Percentiles rank a stretch among this genome's conserved stretches.
phyloP scores from a whole-genome alignment of 176 grass and related monocot genomes.

The Triticum monococcum region DNA sequence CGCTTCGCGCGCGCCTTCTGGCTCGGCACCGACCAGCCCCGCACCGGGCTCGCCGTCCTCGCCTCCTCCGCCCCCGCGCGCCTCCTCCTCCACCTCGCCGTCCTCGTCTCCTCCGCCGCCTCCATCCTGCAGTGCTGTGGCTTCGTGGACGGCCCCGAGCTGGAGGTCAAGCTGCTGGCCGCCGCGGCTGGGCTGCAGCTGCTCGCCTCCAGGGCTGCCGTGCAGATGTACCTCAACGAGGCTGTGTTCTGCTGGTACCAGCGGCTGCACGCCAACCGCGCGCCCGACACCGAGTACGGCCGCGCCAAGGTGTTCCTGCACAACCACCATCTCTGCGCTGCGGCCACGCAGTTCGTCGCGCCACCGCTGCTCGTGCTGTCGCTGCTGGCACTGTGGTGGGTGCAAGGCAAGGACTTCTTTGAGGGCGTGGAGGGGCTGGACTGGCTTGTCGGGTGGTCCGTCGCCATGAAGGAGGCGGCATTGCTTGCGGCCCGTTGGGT shows the following conservation, averaged over 20 bases:
- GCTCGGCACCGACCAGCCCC: constrained; percentile 82
- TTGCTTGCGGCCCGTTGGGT: constrained; percentile 80
- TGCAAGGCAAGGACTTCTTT: constrained; percentile 68
- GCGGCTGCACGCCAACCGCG: constrained; percentile 62
- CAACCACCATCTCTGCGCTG: constrained; percentile 75
- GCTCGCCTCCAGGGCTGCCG: constrained; percentile 58
- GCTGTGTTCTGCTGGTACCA: constrained; percentile 95
- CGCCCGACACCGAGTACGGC: constrained; percentile 76
- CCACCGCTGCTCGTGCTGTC: constrained; percentile 61
- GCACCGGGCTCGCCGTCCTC: constrained; percentile 62
- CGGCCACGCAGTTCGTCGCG: constrained; percentile 63
- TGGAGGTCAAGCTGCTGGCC: constrained; percentile 41
- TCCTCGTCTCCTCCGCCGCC: constrained; percentile 41
- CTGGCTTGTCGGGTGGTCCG: constrained; percentile 53
- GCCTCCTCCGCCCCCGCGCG: constrained; percentile 47
- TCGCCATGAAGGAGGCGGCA: constrained; percentile 66
- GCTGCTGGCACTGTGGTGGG: constrained; percentile 55
- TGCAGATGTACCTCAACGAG: constrained; percentile 97
- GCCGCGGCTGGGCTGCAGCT: constrained; percentile 52
- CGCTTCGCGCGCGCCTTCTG: constrained; percentile 73
- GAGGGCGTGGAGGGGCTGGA: constrained; percentile 37
- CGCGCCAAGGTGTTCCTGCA: constrained; percentile 94
- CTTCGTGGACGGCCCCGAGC: constrained; percentile 25
- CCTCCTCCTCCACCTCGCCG: constrained; percentile 45
- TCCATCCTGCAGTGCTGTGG: constrained; percentile 49